These are phyloP conservation scores for Eimeria maxima DNA, from an alignment of 169 alveolate species.

Conservation along the genomic window DNA sequence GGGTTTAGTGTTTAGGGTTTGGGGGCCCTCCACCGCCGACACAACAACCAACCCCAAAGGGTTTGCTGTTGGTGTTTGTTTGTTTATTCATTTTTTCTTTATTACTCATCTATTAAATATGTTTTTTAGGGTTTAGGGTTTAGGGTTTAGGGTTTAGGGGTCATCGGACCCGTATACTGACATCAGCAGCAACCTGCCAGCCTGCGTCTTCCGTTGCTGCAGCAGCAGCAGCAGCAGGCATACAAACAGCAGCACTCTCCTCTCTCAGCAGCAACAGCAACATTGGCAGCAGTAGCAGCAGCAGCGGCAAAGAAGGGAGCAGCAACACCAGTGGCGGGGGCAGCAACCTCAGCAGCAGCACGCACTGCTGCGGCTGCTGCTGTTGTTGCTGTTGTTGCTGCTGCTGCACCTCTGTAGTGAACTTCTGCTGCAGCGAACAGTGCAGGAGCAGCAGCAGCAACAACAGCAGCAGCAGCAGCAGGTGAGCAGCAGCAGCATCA, in stretches of 20 bases:
- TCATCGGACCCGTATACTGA: neutral
- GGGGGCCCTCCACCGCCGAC: conserved; percentile 39
- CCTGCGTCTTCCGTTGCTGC: neutral
- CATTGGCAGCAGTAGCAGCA: neutral
- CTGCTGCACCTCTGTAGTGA: too few species aligned
- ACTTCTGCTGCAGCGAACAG: too few species aligned
- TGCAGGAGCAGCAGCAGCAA: conserved; percentile 2
- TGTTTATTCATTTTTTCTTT: neutral
- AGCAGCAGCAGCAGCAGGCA: too few species aligned
- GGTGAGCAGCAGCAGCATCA: neutral
- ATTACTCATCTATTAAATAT: neutral
- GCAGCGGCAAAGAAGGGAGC: too few species aligned
- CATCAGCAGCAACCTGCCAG: neutral
- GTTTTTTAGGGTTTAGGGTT: conserved; percentile 13
- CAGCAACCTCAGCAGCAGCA: too few species aligned
- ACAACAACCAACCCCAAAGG: neutral
- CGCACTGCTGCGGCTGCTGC: too few species aligned
- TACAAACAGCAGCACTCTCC: too few species aligned
- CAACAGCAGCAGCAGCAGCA: conserved; percentile 19
- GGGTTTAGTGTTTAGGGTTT: conserved; percentile 44
- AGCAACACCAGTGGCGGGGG: too few species aligned
- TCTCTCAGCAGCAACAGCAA: neutral
- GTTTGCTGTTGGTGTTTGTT: neutral
- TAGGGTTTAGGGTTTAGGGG: conserved; percentile 12
- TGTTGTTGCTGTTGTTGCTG: too few species aligned